phyloP scores from a whole-genome alignment of 139 green algal genomes.

The Volvox reticuliferus region DNA sequence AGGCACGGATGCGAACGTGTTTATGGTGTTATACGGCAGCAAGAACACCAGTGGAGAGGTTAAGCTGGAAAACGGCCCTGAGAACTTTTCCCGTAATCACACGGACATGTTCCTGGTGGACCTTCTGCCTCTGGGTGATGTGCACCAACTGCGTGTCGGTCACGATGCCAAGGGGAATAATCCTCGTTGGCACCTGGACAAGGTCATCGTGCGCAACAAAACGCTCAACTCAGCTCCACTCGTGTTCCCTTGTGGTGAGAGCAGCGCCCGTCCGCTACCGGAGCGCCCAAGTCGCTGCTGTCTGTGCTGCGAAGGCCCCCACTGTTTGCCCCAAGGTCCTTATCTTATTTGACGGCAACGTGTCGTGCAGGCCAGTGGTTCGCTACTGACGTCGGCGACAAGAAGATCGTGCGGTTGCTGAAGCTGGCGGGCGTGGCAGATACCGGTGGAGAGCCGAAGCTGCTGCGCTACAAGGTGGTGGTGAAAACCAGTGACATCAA shows the following conservation, averaged over 20 bases:
- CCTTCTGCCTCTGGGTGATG: constrained; percentile 52
- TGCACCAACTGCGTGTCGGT: constrained; percentile 52
- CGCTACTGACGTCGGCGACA: constrained; percentile 57
- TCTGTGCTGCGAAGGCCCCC: neutral
- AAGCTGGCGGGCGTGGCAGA: neutral
- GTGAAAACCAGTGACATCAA: constrained; percentile 60
- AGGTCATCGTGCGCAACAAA: constrained; percentile 56
- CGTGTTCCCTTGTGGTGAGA: constrained; percentile 59
- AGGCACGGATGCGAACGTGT: constrained; percentile 60
- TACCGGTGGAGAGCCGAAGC: constrained; percentile 11
- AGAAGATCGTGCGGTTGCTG: constrained; percentile 50
- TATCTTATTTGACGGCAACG: neutral
- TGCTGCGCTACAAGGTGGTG: constrained; percentile 55
- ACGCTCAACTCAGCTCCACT: constrained; percentile 19
- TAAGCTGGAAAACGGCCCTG: constrained; percentile 48
- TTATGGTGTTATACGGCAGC: constrained; percentile 54
- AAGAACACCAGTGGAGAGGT: constrained; percentile 55
- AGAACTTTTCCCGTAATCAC: constrained; percentile 55
- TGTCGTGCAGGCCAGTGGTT: constrained; percentile 49
- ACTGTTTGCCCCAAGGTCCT: too few relatives aligned
- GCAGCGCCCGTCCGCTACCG: too few relatives aligned
- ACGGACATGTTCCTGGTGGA: constrained; percentile 53
- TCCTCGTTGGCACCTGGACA: constrained; percentile 61
- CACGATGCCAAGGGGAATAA: constrained; percentile 61
- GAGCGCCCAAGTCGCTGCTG: neutral